phyloP scores from a whole-genome alignment of 345 rosid genomes.

The Microthlaspi erraticum region DNA sequence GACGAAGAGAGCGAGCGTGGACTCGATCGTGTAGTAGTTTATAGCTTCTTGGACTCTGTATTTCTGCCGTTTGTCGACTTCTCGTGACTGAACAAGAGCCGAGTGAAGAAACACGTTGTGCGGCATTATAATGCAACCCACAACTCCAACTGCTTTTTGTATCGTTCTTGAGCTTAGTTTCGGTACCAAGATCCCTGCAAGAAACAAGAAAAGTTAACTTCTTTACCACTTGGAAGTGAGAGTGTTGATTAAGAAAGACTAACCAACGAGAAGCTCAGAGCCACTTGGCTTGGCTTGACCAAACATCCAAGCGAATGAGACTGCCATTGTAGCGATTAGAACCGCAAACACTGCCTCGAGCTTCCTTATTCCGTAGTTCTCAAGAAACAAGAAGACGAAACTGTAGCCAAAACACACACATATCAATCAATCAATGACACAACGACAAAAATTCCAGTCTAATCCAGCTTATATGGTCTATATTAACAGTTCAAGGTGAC shows the following conservation, averaged over 20 bases:
- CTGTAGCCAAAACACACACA: conserved; percentile 49
- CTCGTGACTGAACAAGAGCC: conserved; percentile 93
- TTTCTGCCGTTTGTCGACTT: conserved; percentile 63
- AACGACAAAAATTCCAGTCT: not conserved
- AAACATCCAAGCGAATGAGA: conserved; percentile 97
- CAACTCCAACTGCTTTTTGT: conserved; percentile 90
- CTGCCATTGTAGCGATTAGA: conserved; percentile 80
- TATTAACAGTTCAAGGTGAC: not conserved
- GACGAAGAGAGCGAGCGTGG: conserved; percentile 67
- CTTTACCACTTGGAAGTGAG: not conserved
- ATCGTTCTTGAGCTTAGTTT: conserved; percentile 87
- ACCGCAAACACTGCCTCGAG: conserved; percentile 89
- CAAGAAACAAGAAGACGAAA: conserved; percentile 86
- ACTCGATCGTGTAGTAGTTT: conserved; percentile 85
- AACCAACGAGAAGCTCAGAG: conserved; percentile 80
- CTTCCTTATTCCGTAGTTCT: conserved; percentile 93
- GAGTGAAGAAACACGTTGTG: conserved; percentile 95
- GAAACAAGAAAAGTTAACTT: not conserved
- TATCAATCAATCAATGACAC: conserved; percentile 13
- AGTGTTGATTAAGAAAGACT: conserved; percentile 9
- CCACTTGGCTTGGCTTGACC: conserved; percentile 86
- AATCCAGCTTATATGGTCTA: not conserved
- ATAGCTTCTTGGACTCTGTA: conserved; percentile 83
- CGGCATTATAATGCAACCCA: conserved; percentile 96
- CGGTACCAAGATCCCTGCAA: conserved; percentile 75